phyloP scores from a whole-genome alignment of 2,329 filamentous ascomycete species.

The Verticillium nonalfalfae region DNA sequence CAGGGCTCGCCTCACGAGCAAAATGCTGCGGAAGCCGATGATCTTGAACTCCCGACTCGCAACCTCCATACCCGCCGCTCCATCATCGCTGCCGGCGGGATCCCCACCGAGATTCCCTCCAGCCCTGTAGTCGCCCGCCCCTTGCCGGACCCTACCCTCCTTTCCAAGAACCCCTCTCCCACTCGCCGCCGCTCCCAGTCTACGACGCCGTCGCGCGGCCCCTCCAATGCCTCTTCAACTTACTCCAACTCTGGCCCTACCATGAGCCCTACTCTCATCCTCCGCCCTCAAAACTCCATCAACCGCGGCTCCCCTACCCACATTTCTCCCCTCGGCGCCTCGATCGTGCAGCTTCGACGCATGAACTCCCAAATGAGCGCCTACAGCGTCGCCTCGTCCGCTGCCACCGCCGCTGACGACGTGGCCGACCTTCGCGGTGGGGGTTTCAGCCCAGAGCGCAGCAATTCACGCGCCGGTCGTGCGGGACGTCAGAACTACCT shows the following conservation, averaged over 20 bases:
- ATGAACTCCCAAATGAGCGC: slow-evolving; percentile 50
- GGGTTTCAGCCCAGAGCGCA: slow-evolving; percentile 26
- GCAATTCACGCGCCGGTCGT: slow-evolving; percentile 21
- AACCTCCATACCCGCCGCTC: background rate
- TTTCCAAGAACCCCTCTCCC: background rate
- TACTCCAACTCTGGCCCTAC: background rate
- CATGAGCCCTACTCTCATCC: background rate
- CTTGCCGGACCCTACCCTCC: background rate
- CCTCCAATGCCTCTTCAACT: background rate
- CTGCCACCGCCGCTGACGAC: slow-evolving; percentile 28
- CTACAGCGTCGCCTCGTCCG: slow-evolving; percentile 32
- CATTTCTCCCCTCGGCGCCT: background rate
- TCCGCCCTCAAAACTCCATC: background rate
- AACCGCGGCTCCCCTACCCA: background rate
- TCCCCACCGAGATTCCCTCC: background rate
- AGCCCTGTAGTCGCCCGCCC: background rate
- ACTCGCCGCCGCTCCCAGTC: background rate
- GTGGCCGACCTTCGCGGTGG: slow-evolving; percentile 30
- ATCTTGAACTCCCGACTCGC: background rate
- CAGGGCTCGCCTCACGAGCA: background rate
- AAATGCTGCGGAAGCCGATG: background rate
- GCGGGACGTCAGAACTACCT: slow-evolving; percentile 40
- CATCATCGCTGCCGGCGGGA: background rate
- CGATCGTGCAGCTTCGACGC: slow-evolving; percentile 37
- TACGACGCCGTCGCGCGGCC: background rate